A percentile compares a stretch with the other conserved stretches of the same genome.
phyloP scores from a whole-genome alignment of 345 rosid genomes.

The Populus pruinosa region DNA sequence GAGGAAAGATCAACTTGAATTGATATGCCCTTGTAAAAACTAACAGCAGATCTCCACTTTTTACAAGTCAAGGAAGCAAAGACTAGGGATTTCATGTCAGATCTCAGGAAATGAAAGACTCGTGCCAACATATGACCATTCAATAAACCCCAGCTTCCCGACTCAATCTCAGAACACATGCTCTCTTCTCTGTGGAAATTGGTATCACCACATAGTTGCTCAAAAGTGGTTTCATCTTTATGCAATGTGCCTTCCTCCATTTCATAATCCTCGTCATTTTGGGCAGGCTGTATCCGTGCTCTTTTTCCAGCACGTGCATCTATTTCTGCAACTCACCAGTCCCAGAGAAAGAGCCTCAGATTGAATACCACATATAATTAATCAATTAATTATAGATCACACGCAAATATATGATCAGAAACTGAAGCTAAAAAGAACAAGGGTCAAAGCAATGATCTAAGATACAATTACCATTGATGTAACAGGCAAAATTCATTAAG shows the following conservation, averaged over 20 bases:
- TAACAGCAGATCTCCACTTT: conserved; percentile 81
- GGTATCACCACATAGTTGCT: conserved; percentile 66
- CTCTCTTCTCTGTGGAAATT: conserved; percentile 46
- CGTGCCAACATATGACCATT: conserved; percentile 74
- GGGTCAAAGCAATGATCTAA: background rate
- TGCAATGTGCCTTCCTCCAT: conserved; percentile 45
- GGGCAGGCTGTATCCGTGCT: conserved; percentile 64
- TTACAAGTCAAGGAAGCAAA: conserved; percentile 85
- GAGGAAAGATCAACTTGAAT: conserved; percentile 75
- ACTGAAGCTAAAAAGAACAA: conserved; percentile 9
- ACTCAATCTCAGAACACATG: conserved; percentile 32
- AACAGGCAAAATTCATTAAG: background rate
- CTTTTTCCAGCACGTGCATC: conserved; percentile 69
- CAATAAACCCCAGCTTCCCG: conserved; percentile 73
- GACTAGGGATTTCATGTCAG: conserved; percentile 70
- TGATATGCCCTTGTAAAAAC: conserved; percentile 71
- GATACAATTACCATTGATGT: background rate
- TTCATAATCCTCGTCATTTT: conserved; percentile 59
- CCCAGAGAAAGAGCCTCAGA: conserved; percentile 19
- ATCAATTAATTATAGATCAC: background rate
- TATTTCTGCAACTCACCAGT: conserved; percentile 42
- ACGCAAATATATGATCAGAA: conserved; percentile 1
- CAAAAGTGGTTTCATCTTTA: conserved; percentile 59
- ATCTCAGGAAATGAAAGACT: conserved; percentile 77
- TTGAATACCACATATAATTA: conserved; percentile 3